These are phyloP conservation scores for Lactarius evosmus DNA, from an alignment of 768 basidiomycete species.

Conservation along the genomic window DNA sequence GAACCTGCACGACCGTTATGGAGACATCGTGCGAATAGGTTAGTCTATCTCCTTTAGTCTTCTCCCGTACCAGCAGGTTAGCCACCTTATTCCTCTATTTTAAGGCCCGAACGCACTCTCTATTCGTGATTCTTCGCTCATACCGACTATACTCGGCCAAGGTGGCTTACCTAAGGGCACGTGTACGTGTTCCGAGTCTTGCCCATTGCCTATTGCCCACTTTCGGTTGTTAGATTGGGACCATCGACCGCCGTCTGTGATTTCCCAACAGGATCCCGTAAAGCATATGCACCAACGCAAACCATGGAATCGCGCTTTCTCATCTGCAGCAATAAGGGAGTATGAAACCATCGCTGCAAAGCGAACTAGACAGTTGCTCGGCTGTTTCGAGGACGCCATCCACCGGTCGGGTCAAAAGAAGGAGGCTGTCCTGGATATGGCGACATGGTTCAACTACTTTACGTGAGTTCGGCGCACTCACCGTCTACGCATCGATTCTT, in stretches of 20 bases:
- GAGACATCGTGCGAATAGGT: slow-evolving; percentile 40
- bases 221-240: slow-evolving; percentile 46
- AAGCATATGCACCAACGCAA: slow-evolving; percentile 47
- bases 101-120: not conserved
- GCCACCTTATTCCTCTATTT: not conserved
- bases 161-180: slow-evolving; percentile 30
- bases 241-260: slow-evolving; percentile 39
- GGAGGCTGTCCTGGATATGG: slow-evolving; percentile 33
- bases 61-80: not conserved
- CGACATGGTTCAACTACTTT: slow-evolving; percentile 41
- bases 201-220: too few species aligned
- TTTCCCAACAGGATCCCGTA: slow-evolving; percentile 39
- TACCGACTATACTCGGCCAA: not conserved
- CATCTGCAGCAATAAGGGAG: slow-evolving; percentile 43
- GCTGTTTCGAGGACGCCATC: slow-evolving; percentile 32
- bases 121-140: not conserved
- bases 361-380: slow-evolving; percentile 42
- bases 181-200: slow-evolving; percentile 30
- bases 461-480: slow-evolving; percentile 33
- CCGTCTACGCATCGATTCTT: not conserved
- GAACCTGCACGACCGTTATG: slow-evolving; percentile 39
- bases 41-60: not conserved
- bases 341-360: slow-evolving; percentile 42
- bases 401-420: slow-evolving; percentile 20
- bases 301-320: slow-evolving; percentile 52